Percentiles rank a stretch among this genome's conserved stretches.
These are phyloP conservation scores for Bothriochloa decipiens DNA, from an alignment of 176 grass and related monocot species.

Conservation along the genomic window DNA sequence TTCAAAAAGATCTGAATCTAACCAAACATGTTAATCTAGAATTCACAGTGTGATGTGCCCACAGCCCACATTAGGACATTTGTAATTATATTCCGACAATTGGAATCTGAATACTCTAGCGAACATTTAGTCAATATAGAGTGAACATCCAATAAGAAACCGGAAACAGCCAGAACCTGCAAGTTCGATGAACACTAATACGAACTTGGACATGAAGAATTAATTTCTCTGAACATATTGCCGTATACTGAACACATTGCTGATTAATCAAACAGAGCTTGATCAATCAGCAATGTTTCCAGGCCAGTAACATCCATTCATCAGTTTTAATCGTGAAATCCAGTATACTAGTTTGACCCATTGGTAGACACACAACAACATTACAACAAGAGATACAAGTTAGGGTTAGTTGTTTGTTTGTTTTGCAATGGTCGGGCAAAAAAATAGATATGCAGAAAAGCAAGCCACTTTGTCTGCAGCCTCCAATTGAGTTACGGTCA, in stretches of 20 bases:
- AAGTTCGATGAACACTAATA: too few relatives aligned
- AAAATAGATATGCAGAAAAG: neutral
- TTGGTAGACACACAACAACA: too few relatives aligned
- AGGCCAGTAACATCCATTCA: neutral
- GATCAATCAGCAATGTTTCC: neutral
- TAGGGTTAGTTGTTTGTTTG: too few relatives aligned
- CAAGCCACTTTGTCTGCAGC: neutral
- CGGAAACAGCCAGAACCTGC: neutral
- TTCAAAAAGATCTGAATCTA: neutral
- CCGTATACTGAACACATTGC: neutral
- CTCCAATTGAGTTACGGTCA: too few relatives aligned
- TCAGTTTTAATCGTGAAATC: too few relatives aligned
- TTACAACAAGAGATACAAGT: too few relatives aligned
- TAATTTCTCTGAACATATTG: neutral
- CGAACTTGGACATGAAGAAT: neutral
- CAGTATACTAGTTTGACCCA: too few relatives aligned
- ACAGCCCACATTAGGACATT: neutral
- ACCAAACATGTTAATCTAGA: neutral
- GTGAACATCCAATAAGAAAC: neutral
- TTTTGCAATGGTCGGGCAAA: neutral
- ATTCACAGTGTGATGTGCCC: neutral
- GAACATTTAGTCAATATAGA: neutral
- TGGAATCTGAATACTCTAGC: too few relatives aligned
- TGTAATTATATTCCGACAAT: too few relatives aligned
- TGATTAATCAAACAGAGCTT: neutral